Evolutionary conservation across 352 stramenopile genomes (phyloP), one percentile per base, ranked within the genome.

Genomic region (Globisporangium yorkense): DNA sequence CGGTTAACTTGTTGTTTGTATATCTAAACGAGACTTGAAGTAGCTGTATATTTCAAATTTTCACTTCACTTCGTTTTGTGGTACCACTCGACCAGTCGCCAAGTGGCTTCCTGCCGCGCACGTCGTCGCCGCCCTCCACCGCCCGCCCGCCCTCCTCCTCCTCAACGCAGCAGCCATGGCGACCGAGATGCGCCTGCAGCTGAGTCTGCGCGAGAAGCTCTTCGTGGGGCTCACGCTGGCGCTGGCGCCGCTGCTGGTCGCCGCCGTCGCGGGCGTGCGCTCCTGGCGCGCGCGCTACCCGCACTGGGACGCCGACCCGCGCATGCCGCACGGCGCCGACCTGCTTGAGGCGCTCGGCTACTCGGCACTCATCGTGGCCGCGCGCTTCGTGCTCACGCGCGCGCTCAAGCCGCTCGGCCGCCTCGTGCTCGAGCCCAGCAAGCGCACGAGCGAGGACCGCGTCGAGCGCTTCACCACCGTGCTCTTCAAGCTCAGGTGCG

Each of bases 391-490:
- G 31, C 40, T 72, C 29, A 66, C 61, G 37, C 65, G 63, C 8
- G 55, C 47, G 31, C 79, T 84, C 53, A 68, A 71, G 44, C 77
- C 79, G 5, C 24, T 89, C 20, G 79, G 63, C 0, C 71, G 71
- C 15, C n/a, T 66, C 40, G 50, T 84, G 31, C 73, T 89, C 10
- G 69, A 76, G 50, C 75, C 75, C 8, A 60, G 64, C 41, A 89
- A 89, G 68, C 72, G 79, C 56, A 56, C 65, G 35, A 65, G 67
- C 27, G 66, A 76, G 41, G 72, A 80, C 58, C 79, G 76, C 57
- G 67, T 89, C 39, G 71, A 86, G 55, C 79, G 79, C 56, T 89
- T 89, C 55, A 65, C 76, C 15, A 85, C 74, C 31, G 77, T 89
- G 54, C 47, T 87, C n/a, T 89, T 89, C 66, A 89, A 89, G 62